Base-by-base conservation (phyloP, 805 yeast genomes). In the Babjeviella inositovora region DNA sequence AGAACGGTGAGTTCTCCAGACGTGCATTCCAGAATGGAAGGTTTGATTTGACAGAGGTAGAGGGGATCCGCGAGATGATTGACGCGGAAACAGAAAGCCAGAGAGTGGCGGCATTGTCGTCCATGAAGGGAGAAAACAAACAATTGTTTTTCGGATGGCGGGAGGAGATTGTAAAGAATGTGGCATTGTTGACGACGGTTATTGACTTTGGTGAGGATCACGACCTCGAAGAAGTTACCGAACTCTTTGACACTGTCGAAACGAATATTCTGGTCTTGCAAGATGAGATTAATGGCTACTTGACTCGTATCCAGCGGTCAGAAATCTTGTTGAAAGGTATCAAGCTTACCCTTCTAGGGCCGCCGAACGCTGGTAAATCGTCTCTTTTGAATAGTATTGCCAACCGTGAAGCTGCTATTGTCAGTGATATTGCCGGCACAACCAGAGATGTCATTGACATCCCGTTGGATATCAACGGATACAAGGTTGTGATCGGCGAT, bases 291-390 rank as follows among this genome's bases (percentile, higher is more conserved):
- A 27, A 37, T 1, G 27, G 39, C 8, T 66, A 62, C 32, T 34
- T 69, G 13, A 22, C 31, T 2, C 65, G 56, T 35, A 63, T 73
- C 5, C 53, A 54, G 18, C 49, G 67, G 25, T 63, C 81, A 0
- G 77, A 71, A 32, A 50, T 85, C 2, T 43, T 87, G 9, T 45
- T 73, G 19, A 55, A 62, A 13, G 98, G 98, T 1, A 69, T 87
- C 14, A 67, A 66, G 27, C 37, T 85, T 13, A 69, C 74, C 0
- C 50, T 90, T 7, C 32, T 85, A 8, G 98, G 98, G 0, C 90
- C 93, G 5, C 95, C 98, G 2, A 90, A 90, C 45, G 95, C 94
- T 1, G 98, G 98, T 0, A 90, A 90, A 41, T 84, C 95, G 3
- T 80, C 94, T 1, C 47, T 90, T 7, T 45, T 90, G 24, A 90